phyloP scores from a whole-genome alignment of 345 rosid species.

The Microthlaspi erraticum region DNA sequence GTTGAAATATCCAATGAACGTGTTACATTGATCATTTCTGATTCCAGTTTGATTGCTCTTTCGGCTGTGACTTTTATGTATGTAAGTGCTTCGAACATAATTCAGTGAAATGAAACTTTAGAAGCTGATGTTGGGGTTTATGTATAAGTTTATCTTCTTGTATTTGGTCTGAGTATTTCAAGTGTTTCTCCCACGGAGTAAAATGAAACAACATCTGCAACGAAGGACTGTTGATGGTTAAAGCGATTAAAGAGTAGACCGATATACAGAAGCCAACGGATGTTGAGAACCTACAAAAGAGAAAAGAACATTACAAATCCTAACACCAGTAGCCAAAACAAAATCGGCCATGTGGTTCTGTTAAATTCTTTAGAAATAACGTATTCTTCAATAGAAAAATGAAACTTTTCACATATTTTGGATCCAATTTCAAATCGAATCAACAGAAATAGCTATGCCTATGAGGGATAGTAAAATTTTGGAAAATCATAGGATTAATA shows the following conservation, averaged over 20 bases:
- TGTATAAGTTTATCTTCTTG: conserved; percentile 1
- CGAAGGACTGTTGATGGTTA: conserved; percentile 34
- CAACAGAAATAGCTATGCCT: too few species aligned
- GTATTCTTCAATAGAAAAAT: too few species aligned
- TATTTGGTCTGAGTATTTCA: conserved; percentile 28
- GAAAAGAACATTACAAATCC: too few species aligned
- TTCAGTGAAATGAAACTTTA: conserved; percentile 24
- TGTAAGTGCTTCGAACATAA: conserved; percentile 31
- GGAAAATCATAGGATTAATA: too few species aligned
- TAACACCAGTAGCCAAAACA: too few species aligned
- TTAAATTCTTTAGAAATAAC: too few species aligned
- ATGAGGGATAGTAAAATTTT: too few species aligned
- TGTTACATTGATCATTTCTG: conserved; percentile 22
- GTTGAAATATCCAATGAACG: conserved; percentile 24
- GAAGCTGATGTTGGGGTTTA: conserved; percentile 23
- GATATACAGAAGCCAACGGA: too few species aligned
- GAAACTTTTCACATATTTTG: too few species aligned
- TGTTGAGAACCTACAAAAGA: too few species aligned
- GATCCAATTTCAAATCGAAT: too few species aligned
- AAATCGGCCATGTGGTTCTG: too few species aligned
- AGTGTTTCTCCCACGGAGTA: conserved; percentile 40
- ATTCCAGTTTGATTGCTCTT: conserved; percentile 20
- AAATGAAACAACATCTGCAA: conserved; percentile 48
- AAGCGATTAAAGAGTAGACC: background rate
- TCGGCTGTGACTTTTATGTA: conserved; percentile 21